Base-by-base conservation (phyloP, 1,284 basidiomycete genomes). In the Sanghuangporus weigelae region DNA sequence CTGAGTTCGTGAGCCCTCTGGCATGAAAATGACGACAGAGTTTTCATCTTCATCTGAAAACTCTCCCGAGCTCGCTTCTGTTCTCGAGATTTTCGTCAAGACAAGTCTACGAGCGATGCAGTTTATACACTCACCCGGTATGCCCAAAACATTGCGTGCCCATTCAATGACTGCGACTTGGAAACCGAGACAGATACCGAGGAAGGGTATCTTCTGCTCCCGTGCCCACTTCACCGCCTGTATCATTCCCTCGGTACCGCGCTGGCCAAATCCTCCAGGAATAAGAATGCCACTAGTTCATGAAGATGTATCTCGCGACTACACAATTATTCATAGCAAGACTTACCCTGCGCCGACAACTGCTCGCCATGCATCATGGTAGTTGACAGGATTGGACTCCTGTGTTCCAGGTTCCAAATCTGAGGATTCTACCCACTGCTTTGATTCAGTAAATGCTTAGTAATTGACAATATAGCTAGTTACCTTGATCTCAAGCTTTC, bases 161-260 rank as follows among this genome's bases (percentile, higher is more conserved):
- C 92, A 99, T 75, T 99, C 96, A 65, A 98, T 81, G 8, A 98
- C 96, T 16, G 96, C 95, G 57, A 99, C 83, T 75, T 99, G 97
- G 86, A 99, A 99, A 42, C 96, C 96, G 39, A 98, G 87, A 75
- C 96, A 99, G 74, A 99, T 96, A 62, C 96, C 96, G 46, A 99
- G 79, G 84, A 95, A 99, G 0, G 96, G 97, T 6, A 96, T 81
- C 67, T 93, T 92, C 73, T 97, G 92, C 77, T 98, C 95, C 67
- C 97, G 84, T 0, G 96, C 96, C 86, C 96, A 96, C 75, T 94
- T 96, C 73, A 96, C 95, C 21, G 97, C 97, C 54, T 94, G 84
- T 70, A 98, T 88, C 96, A 99, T 99, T 55, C 96, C 96, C 76
- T 98, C 96, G 0, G 92, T 96, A 26, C 96, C 96, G 53, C 97